Percentiles rank a stretch among this genome's conserved stretches.
phyloP scores from a whole-genome alignment of 2,329 filamentous ascomycete species.

The Botrytis byssoidea region DNA sequence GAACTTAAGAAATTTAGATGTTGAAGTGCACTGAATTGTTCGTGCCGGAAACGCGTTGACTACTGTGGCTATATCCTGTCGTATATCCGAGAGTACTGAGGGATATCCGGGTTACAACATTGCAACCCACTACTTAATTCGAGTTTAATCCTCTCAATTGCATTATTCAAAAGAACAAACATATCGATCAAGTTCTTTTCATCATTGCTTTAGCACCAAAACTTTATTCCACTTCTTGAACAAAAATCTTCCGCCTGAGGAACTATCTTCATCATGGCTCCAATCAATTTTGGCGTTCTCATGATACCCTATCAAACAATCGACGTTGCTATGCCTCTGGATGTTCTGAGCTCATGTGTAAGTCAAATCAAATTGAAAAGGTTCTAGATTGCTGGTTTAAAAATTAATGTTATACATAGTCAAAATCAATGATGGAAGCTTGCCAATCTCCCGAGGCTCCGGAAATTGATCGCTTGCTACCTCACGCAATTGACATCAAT shows the following conservation, averaged over 20 bases:
- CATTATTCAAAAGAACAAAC: background rate
- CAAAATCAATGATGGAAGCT: slow-evolving; percentile 6
- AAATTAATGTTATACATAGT: background rate
- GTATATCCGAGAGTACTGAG: slow-evolving; percentile 2
- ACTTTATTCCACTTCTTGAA: background rate
- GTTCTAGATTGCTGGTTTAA: background rate
- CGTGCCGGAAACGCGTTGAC: background rate
- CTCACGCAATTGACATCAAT: slow-evolving; percentile 29
- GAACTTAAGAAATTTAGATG: too few relatives aligned
- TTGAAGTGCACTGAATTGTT: too few relatives aligned
- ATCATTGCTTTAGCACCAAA: background rate
- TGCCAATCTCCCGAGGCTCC: slow-evolving; percentile 11
- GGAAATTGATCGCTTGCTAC: slow-evolving; percentile 14
- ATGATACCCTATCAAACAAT: slow-evolving; percentile 34
- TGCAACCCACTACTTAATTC: background rate
- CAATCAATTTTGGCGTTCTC: slow-evolving; percentile 34
- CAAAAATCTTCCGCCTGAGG: background rate
- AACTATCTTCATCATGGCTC: slow-evolving; percentile 26
- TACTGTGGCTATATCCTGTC: background rate
- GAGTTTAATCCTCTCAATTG: background rate
- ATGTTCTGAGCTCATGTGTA: slow-evolving; percentile 31
- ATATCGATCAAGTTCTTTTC: background rate
- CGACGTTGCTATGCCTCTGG: slow-evolving; percentile 33
- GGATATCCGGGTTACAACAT: background rate
- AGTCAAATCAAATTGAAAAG: background rate